Base-by-base conservation (phyloP, 306 rosid genomes). In the Cucumis melo region DNA sequence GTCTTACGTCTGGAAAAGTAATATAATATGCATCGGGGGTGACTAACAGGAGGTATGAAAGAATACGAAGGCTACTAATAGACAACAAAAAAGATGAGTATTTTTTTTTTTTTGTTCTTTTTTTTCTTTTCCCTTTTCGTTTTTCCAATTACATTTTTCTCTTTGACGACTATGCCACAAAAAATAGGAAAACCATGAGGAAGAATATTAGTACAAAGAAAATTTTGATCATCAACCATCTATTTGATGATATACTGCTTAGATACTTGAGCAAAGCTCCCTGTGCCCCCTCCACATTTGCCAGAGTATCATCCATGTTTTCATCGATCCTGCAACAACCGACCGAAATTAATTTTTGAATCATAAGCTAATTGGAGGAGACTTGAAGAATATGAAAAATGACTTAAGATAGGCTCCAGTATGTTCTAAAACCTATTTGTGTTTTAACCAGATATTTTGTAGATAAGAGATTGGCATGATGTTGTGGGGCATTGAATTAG, bases 181-280 rank as follows among this genome's bases (percentile, higher is more conserved):
- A 95, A 85, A 95, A 95, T 88, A 95, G 88, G 92, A 95, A 95
- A 84, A 95, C 87, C 96, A 85, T 92, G 27, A 95, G 98, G 87
- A 92, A 90, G 91, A 95, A 89, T 78, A 92, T 90, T 63, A 95
- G 78, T 80, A 95, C 93, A 88, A 95, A 95, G 96, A 95, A 95
- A 83, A 95, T 95, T 89, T 95, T 95, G 90, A 95, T 95, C 99
- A 92, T 95, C 87, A 92, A 84, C 99, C 99, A 95, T 91, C 96
- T 90, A 83, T 95, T 95, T 63, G 99, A 95, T 53, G 99, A 95
- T 86, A 92, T 95, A 91, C 88, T 89, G 83, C 86, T 92, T 80
- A 95, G 88, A 86, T 95, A 95, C 91, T 95, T 92, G 81, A 95
- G 90, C 85, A 95, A 70, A 10, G 87, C 88, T 72, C 96, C 98